phyloP scores from a whole-genome alignment of 352 stramenopile species.

The Phytophthora colocasiae region DNA sequence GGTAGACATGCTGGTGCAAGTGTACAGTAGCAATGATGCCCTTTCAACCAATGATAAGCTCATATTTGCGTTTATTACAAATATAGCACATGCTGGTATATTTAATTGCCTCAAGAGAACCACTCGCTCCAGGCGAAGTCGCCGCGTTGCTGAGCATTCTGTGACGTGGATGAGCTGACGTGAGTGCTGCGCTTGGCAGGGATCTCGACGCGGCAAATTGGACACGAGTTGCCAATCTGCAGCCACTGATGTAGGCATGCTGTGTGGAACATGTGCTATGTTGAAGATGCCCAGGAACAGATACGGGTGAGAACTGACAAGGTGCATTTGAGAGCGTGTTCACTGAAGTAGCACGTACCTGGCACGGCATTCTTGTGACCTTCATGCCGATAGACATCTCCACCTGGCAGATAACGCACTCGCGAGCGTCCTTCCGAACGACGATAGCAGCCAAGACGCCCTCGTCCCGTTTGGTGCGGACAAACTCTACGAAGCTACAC shows the following conservation, averaged over 20 bases:
- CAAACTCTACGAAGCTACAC: constrained; percentile 65
- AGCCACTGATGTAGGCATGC: constrained; percentile 82
- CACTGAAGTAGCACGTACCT: constrained; percentile 37
- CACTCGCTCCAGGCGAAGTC: constrained; percentile 80
- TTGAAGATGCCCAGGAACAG: constrained; percentile 8
- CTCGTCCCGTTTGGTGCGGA: constrained; percentile 41
- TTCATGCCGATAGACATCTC: constrained; percentile 75
- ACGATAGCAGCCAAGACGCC: constrained; percentile 49
- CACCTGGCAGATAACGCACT: constrained; percentile 87
- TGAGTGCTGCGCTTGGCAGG: constrained; percentile 50
- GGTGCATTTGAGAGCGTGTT: no score
- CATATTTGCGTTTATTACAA: no score
- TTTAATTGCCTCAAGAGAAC: constrained; percentile 58
- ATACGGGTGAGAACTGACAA: constrained; percentile 3
- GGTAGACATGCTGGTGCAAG: constrained; percentile 45
- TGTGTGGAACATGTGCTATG: constrained; percentile 85
- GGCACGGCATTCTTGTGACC: constrained; percentile 75
- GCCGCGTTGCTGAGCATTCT: constrained; percentile 54
- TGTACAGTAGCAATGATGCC: constrained; percentile 20
- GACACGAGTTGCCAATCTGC: constrained; percentile 85
- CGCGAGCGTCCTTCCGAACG: constrained; percentile 71
- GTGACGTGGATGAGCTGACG: constrained; percentile 31
- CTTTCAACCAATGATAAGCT: constrained; percentile 38
- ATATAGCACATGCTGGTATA: no score
- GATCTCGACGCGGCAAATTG: constrained; percentile 83